Conservation (phyloP, 208 protist genomes). For the Leishmania gerbilli region DNA sequence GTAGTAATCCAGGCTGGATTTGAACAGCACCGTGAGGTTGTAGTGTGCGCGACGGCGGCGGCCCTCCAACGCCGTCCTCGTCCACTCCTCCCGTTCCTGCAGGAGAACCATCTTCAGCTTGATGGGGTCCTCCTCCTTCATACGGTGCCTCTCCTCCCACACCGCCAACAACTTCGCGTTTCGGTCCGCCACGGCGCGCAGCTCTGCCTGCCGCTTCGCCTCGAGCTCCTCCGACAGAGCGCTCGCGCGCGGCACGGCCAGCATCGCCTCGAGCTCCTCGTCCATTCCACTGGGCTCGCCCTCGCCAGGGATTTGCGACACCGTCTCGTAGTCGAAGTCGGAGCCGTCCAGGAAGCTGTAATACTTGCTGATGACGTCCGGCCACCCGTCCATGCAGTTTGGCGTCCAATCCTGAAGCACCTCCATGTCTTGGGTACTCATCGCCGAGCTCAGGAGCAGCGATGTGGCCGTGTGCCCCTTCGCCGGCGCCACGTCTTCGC, state of each 20-base stretch:
- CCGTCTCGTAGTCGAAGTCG: constrained; percentile 7
- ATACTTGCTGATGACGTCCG: constrained; percentile 11
- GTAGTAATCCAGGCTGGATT: constrained; percentile 10
- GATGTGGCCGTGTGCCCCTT: background rate
- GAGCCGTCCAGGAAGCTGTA: constrained; percentile 8
- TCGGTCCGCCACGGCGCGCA: background rate
- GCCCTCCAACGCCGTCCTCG: constrained; percentile 13
- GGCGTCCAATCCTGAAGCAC: background rate
- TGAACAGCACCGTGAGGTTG: constrained; percentile 14
- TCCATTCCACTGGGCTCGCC: background rate
- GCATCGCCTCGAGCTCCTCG: constrained; percentile 7
- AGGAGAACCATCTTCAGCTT: constrained; percentile 10
- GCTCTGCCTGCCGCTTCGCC: background rate
- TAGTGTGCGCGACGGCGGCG: constrained; percentile 16
- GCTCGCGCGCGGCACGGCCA: background rate
- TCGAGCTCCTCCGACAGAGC: background rate
- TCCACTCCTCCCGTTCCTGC: constrained; percentile 8
- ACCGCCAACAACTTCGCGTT: constrained; percentile 3
- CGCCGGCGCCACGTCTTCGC: background rate
- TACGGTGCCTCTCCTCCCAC: background rate
- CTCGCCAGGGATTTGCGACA: constrained; percentile 11
- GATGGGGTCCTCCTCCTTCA: background rate
- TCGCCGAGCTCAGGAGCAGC: background rate
- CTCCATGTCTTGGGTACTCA: background rate
- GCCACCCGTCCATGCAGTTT: constrained; percentile 28